Base-by-base conservation (phyloP, 164 flowering plant species). In the Umbellularia californica region DNA sequence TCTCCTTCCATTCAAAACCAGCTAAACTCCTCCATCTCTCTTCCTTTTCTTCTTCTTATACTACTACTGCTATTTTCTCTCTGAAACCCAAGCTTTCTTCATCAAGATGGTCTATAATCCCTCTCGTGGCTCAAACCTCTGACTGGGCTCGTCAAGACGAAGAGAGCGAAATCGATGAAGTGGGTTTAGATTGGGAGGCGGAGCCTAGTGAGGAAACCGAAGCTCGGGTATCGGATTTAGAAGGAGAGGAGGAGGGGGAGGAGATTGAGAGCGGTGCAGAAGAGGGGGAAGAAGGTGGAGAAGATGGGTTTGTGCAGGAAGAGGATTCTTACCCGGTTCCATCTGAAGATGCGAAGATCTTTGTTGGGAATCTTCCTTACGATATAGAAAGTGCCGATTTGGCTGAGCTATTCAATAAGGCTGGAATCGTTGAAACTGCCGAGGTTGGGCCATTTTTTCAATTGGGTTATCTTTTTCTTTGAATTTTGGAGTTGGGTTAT, bases 291-390 rank as follows among this genome's bases (percentile, higher is more conserved):
- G 74, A 70, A 15, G 73, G 68, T 2, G 79, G 71, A 17, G 81
- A 78, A 55, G 87, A 73, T 2, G 24, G 30, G 5, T 85, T 41
- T 41, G 47, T 41, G 47, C 47, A 41, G 47, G 47, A 41, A 9
- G 47, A 41, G 11, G 47, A 41, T 41, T 41, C 47, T 41, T 41
- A 67, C 30, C 47, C 79, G 2, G 84, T 81, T 68, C 88, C 87
- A 4, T 78, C 86, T 22, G 87, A 84, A 72, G 89, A 88, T 17
- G 88, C 92, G 9, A 87, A 86, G 83, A 76, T 88, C 6, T 88
- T 82, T 71, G 89, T 87, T 25, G 90, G 89, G 3, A 86, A 85
- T 65, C 77, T 88, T 62, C 87, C 89, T 66, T 87, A 76, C 64
- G 90, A 87, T 62, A 60, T 84, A 13, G 89, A 86, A 70, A 82